Conservation (phyloP, 371 early-diverging fungal species). For the Rhizopus stolonifer region DNA sequence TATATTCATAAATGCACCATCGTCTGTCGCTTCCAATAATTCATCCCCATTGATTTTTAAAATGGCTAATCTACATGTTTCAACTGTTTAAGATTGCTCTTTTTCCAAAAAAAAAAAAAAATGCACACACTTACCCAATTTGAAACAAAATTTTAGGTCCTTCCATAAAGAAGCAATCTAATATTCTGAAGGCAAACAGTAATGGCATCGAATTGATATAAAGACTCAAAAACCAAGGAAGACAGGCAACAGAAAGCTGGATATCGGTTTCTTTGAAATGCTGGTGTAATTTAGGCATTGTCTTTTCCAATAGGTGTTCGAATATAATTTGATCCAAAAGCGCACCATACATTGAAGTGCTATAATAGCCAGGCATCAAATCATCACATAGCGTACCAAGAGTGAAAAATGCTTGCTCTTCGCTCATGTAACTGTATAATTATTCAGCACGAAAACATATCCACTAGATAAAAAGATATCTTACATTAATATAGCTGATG, state of each 20-base stretch:
- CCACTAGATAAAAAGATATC: background rate
- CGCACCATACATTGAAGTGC: conserved; percentile 97
- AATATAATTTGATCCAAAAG: conserved; percentile 93
- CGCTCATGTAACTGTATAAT: conserved; percentile 73
- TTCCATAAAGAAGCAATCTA: conserved; percentile 94
- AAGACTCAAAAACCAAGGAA: conserved; percentile 95
- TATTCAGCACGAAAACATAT: no score
- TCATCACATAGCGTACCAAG: conserved; percentile 86
- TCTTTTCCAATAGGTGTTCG: conserved; percentile 79
- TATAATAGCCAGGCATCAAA: conserved; percentile 93
- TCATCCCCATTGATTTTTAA: conserved; percentile 91
- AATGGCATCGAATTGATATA: conserved; percentile 94
- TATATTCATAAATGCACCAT: conserved; percentile 86
- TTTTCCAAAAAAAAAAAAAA: conserved; percentile 9
- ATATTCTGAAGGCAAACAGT: conserved; percentile 79
- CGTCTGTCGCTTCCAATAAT: conserved; percentile 82
- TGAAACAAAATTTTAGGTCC: conserved; percentile 94
- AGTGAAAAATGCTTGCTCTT: conserved; percentile 97
- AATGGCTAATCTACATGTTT: conserved; percentile 62
- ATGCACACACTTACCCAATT: conserved; percentile 78
- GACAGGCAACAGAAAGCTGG: conserved; percentile 91
- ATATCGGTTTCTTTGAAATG: conserved; percentile 87
- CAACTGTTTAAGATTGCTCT: background rate
- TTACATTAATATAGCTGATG: conserved; percentile 64
- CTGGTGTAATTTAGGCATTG: conserved; percentile 75